Percentiles rank a stretch among this genome's conserved stretches.
These are phyloP conservation scores for Samsoniella hepiali DNA, from an alignment of 2,329 filamentous ascomycete species.

Conservation along the genomic window DNA sequence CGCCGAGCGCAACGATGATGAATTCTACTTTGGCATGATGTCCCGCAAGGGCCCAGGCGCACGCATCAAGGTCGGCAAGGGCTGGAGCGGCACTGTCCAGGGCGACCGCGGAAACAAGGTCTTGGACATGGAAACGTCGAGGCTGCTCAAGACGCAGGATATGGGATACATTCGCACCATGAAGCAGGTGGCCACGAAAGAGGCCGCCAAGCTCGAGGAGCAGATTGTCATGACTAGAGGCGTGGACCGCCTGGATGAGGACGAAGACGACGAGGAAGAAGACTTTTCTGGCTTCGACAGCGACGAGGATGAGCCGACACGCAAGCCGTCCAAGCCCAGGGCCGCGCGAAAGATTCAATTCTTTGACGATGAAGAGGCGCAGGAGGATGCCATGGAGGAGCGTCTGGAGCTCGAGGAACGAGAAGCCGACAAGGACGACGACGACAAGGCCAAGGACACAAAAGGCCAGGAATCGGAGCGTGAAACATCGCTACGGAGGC, in stretches of 20 bases:
- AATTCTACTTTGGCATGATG: slow-evolving; percentile 71
- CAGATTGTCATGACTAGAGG: slow-evolving; percentile 45
- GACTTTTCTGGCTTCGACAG: slow-evolving; percentile 34
- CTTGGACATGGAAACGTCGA: slow-evolving; percentile 54
- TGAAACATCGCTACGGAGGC: slow-evolving; percentile 41
- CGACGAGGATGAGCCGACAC: slow-evolving; percentile 30
- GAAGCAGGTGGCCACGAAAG: slow-evolving; percentile 57
- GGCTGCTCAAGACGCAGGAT: slow-evolving; percentile 67
- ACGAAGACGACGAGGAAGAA: slow-evolving; percentile 31
- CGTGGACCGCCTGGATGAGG: slow-evolving; percentile 36
- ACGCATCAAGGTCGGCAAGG: slow-evolving; percentile 46
- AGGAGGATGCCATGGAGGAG: slow-evolving; percentile 30
- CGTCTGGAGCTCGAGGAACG: slow-evolving; percentile 31
- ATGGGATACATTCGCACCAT: slow-evolving; percentile 62
- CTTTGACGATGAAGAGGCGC: slow-evolving; percentile 39
- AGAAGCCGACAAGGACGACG: slow-evolving; percentile 24
- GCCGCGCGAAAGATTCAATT: slow-evolving; percentile 52
- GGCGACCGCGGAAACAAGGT: slow-evolving; percentile 56
- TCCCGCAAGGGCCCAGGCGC: slow-evolving; percentile 56
- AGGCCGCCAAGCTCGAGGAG: slow-evolving; percentile 54
- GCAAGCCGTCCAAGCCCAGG: slow-evolving; percentile 29
- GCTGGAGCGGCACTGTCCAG: slow-evolving; percentile 53
- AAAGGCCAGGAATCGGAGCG: slow-evolving; percentile 38
- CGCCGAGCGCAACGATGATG: slow-evolving; percentile 65
- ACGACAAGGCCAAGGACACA: slow-evolving; percentile 23